These are phyloP conservation scores for Ettlia oleoabundans DNA, from an alignment of 139 green algal genomes.

Conservation along the genomic window DNA sequence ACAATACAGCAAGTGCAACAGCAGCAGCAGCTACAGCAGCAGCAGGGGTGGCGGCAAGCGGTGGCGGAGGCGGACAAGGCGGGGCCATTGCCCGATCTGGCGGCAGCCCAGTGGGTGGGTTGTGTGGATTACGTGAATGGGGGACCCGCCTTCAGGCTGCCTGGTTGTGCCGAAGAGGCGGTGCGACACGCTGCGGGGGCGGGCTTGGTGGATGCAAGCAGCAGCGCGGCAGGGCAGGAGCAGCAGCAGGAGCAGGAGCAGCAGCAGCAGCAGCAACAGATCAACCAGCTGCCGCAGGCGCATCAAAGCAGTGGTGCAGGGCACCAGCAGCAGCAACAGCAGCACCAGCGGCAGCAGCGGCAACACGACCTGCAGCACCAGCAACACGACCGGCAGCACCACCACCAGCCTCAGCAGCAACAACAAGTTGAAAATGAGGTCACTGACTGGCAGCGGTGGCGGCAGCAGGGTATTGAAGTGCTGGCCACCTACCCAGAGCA, in stretches of 20 bases:
- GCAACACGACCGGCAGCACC: not conserved
- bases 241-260: no score
- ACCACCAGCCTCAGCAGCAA: not conserved
- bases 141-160: constrained; percentile 59
- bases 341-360: not conserved
- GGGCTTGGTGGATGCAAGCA: no score
- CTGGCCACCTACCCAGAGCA: constrained; percentile 30
- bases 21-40: not conserved
- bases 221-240: no score
- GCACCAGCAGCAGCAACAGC: not conserved
- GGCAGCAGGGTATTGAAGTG: constrained; percentile 30
- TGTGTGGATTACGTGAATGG: constrained; percentile 83
- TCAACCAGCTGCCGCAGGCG: no score
- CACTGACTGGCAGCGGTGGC: not conserved
- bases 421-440: not conserved
- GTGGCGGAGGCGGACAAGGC: not conserved
- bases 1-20: not conserved
- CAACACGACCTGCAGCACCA: not conserved
- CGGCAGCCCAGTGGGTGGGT: constrained; percentile 5
- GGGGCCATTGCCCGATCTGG: constrained; percentile 35
- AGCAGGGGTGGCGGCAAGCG: constrained; percentile 3
- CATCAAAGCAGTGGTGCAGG: no score
- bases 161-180: no score
- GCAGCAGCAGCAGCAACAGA: no score
- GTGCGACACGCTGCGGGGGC: no score